A percentile compares a stretch with the other conserved stretches of the same genome.
Evolutionary conservation across 345 rosid genomes (phyloP).

Genomic region (Arabidopsis arenosa): DNA sequence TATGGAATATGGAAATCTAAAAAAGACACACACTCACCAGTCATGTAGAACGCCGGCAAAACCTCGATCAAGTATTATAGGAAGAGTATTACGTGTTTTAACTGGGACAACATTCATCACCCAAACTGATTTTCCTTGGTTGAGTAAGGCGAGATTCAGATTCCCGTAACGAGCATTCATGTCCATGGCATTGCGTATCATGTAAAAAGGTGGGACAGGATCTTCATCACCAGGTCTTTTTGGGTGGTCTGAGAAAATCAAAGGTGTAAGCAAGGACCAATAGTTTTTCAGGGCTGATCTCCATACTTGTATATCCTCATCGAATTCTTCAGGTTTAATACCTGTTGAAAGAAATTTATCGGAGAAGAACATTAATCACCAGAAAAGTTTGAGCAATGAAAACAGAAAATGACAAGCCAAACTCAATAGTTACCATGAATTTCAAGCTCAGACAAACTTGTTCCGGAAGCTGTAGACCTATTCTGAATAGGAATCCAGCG

Average conservation of each 20-base stretch:
- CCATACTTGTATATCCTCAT: conserved; percentile 71
- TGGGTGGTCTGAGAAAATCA: conserved; percentile 99
- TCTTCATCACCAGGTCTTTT: conserved; percentile 99
- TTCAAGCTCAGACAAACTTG: conserved; percentile 68
- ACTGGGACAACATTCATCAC: conserved; percentile 96
- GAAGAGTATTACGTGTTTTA: conserved; percentile 71
- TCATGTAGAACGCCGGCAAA: conserved; percentile 89
- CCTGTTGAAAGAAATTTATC: conserved; percentile 50
- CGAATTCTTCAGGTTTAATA: conserved; percentile 73
- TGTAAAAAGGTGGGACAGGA: conserved; percentile 92
- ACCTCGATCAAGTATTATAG: conserved; percentile 88
- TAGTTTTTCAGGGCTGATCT: conserved; percentile 76
- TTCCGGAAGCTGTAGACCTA: conserved; percentile 62
- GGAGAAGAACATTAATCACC: background rate
- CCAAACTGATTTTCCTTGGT: conserved; percentile 83
- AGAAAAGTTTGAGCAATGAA: conserved; percentile 1
- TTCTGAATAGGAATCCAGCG: conserved; percentile 93
- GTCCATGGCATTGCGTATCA: conserved; percentile 98
- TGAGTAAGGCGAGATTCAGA: conserved; percentile 75
- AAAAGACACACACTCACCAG: conserved; percentile 62
- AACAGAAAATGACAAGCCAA: background rate
- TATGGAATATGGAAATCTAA: background rate
- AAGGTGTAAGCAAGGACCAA: conserved; percentile 95
- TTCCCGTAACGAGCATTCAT: conserved; percentile 96
- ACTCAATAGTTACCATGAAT: conserved; percentile 68